Conservation (phyloP, 805 yeast genomes). For the Candida nonsorbophila region DNA sequence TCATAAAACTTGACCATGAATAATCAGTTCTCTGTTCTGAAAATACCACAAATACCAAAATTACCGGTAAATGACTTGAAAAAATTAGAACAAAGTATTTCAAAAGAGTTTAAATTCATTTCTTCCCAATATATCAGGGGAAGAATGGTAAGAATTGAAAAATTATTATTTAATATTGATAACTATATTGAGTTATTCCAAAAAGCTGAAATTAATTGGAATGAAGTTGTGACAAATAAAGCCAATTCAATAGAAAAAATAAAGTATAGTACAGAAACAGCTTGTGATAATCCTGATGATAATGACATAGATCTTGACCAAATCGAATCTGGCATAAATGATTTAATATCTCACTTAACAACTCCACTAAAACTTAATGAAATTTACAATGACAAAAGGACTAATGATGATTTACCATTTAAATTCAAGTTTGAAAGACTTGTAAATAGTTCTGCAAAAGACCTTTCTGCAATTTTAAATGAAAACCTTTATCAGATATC, state of each 20-base stretch:
- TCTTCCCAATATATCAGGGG: slow-evolving; percentile 5
- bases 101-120: slow-evolving; percentile 6
- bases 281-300: no score
- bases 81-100: slow-evolving; percentile 5
- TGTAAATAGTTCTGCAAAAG: slow-evolving; percentile 12
- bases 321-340: no score
- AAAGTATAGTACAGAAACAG: not conserved
- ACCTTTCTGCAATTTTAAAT: slow-evolving; percentile 17
- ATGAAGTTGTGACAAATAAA: not conserved
- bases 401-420: slow-evolving; percentile 3
- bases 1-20: no score
- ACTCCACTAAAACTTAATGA: slow-evolving; percentile 16
- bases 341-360: no score
- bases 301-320: no score
- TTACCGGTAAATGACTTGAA: slow-evolving; percentile 9
- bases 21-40: no score
- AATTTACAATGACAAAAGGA: no score
- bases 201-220: not conserved
- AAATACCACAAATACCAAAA: slow-evolving; percentile 2
- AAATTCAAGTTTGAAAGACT: slow-evolving; percentile 4
- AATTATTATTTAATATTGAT: slow-evolving; percentile 4
- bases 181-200: not conserved
- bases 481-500: slow-evolving; percentile 25
- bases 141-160: slow-evolving; percentile 7
- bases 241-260: not conserved